Evolutionary conservation across 257 asterid genomes (phyloP).

Genomic region (Jacaranda mimosifolia): DNA sequence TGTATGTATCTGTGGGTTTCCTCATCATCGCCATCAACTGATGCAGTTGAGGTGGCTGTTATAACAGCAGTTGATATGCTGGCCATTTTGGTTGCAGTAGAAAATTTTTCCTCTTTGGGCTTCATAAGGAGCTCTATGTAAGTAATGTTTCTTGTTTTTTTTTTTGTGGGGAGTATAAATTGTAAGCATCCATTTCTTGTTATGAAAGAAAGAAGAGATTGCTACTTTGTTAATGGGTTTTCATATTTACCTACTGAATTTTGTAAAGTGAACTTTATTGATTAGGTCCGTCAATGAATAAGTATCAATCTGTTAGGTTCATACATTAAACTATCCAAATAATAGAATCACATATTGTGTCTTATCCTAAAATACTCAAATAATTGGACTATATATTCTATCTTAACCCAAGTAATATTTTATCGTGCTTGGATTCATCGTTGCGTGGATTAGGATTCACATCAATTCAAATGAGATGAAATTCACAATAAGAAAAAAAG

Average conservation of each 20-base stretch:
- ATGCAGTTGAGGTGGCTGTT: conserved; percentile 34
- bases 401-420: no score
- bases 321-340: no score
- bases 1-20: conserved; percentile 91
- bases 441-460: no score
- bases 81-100: conserved; percentile 24
- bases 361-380: no score
- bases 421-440: no score
- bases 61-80: conserved; percentile 20
- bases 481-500: no score
- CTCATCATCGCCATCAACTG: conserved; percentile 87
- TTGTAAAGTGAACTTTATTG: background rate
- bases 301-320: no score
- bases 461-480: no score
- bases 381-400: no score
- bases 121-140: conserved; percentile 22
- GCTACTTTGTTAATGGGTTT: background rate
- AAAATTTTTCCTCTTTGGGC: conserved; percentile 22
- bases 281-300: background rate
- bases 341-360: no score
- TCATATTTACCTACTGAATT: background rate
- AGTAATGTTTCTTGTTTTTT: background rate
- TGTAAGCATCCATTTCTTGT: background rate
- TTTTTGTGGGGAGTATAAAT: background rate
- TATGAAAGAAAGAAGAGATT: conserved; percentile 6